Evolutionary conservation across 495 filamentous ascomycete genomes (phyloP), one percentile per base, ranked within the genome.

Genomic region (Penicillium mononematosum): DNA sequence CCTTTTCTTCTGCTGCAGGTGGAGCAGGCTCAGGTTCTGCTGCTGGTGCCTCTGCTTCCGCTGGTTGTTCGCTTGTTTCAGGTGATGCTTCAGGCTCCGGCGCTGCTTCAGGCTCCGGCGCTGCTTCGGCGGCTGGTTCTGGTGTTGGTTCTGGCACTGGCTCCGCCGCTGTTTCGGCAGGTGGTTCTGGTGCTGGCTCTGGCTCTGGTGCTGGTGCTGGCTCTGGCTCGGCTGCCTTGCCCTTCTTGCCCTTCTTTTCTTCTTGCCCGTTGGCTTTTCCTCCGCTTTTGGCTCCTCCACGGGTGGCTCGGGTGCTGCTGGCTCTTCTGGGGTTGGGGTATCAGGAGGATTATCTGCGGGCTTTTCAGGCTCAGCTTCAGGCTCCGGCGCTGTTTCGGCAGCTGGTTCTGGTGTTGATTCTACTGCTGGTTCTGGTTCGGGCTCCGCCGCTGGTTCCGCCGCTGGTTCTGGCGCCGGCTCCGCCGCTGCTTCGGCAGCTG

Each of bases 201-300:
- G 27, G 12, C 2, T 50, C 41, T 1, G 42, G n/a, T n/a, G n/a
- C 38, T 7, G 36, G 32, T 4, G 5, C 24, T 25, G 3, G 24
- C 27, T 29, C 52, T 14, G 42, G 32, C 8, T 5, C 31, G 14
- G 12, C 56, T 9, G 25, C 50, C 34, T 41, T 64, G 55, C 45
- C 46, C 50, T 7, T 45, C 41, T 49, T 58, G 16, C 45, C 55
- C 47, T 45, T 55, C 59, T 31, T 45, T 34, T 60, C 58, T 36
- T 58, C 36, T 41, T 50, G 3, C 24, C n/a, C 6, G 7, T 2
- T 12, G n/a, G 5, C 5, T 34, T 22, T 12, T 50, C 32, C 32
- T 32, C 46, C 4, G 8, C 2, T 12, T 36, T 25, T 0, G 48
- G 48, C 20, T 51, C 49, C 34, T 51, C 49, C 2, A 16, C 38